Percentiles rank a stretch among this genome's conserved stretches.
These are phyloP conservation scores for Fusarium fujikuroi DNA, from an alignment of 2,329 filamentous ascomycete species.

Conservation along the genomic window DNA sequence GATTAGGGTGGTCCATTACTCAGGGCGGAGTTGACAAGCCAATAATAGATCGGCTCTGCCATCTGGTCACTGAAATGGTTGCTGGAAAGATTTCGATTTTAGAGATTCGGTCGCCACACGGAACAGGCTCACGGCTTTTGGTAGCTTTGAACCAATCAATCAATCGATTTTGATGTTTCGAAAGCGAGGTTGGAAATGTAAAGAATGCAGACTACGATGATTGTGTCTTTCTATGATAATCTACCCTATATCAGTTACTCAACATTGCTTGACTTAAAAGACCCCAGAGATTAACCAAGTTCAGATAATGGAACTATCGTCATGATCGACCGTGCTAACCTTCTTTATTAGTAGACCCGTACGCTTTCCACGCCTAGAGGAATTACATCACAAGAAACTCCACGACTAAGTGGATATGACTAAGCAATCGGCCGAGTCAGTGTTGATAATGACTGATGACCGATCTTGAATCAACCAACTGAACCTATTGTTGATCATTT, in stretches of 20 bases:
- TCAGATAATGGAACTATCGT: not conserved
- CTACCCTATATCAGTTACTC: conserved; percentile 10
- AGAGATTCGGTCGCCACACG: conserved; percentile 21
- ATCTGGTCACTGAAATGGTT: not conserved
- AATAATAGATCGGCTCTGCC: conserved; percentile 5
- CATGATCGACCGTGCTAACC: not conserved
- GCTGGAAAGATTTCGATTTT: conserved; percentile 1
- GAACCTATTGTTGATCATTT: conserved; percentile 2
- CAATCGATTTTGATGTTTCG: not conserved
- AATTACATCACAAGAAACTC: not conserved
- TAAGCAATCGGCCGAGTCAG: conserved; percentile 28
- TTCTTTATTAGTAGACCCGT: not conserved
- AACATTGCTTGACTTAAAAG: not conserved
- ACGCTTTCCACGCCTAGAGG: not conserved
- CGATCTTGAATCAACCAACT: not conserved
- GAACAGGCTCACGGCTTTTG: not conserved
- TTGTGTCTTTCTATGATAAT: no score
- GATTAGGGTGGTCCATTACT: conserved; percentile 30
- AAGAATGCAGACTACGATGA: not conserved
- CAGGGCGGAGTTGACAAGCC: conserved; percentile 6
- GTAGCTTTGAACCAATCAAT: not conserved
- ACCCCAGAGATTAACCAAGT: no score
- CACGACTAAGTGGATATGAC: conserved; percentile 2
- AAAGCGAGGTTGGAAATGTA: conserved; percentile 7
- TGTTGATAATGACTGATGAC: not conserved